These are phyloP conservation scores for Dactylella cylindrospora DNA, from an alignment of 2,329 filamentous ascomycete genomes.

Conservation along the genomic window DNA sequence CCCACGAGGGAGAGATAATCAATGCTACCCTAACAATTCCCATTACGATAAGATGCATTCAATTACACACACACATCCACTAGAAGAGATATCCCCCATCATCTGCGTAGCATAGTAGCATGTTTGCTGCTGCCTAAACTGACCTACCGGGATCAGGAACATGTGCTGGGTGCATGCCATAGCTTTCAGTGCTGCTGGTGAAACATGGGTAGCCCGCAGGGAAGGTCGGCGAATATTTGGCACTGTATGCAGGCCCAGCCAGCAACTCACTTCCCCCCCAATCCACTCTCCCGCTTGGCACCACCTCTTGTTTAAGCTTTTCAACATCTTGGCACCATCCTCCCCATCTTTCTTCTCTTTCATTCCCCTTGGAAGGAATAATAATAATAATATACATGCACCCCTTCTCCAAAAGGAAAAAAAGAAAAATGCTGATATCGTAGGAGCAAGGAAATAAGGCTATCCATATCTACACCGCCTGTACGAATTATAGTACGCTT, in stretches of 20 bases:
- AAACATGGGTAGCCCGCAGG: constrained; percentile 42
- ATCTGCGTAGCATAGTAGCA: constrained; percentile 21
- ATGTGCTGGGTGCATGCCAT: constrained; percentile 41
- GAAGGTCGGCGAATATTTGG: constrained; percentile 42
- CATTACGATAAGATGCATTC: constrained; percentile 42
- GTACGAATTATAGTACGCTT: neutral
- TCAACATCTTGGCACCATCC: constrained; percentile 8
- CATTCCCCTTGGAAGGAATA: constrained; percentile 1
- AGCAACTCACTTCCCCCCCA: too few relatives aligned
- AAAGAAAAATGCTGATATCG: neutral
- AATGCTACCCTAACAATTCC: constrained; percentile 42
- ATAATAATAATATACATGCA: too few relatives aligned
- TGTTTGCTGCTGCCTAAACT: constrained; percentile 44
- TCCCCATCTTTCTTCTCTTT: neutral
- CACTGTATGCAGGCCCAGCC: too few relatives aligned
- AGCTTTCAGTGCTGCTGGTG: constrained; percentile 40
- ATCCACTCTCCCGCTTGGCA: constrained; percentile 26
- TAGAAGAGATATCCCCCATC: too few relatives aligned
- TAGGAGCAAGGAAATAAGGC: constrained; percentile 8
- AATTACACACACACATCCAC: too few relatives aligned
- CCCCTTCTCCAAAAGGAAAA: neutral
- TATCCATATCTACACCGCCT: constrained; percentile 8
- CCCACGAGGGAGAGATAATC: constrained; percentile 32
- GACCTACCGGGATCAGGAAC: constrained; percentile 41
- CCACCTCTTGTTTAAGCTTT: constrained; percentile 34